phyloP scores from a whole-genome alignment of 2,329 filamentous ascomycete species.

The Elsinoe australis region DNA sequence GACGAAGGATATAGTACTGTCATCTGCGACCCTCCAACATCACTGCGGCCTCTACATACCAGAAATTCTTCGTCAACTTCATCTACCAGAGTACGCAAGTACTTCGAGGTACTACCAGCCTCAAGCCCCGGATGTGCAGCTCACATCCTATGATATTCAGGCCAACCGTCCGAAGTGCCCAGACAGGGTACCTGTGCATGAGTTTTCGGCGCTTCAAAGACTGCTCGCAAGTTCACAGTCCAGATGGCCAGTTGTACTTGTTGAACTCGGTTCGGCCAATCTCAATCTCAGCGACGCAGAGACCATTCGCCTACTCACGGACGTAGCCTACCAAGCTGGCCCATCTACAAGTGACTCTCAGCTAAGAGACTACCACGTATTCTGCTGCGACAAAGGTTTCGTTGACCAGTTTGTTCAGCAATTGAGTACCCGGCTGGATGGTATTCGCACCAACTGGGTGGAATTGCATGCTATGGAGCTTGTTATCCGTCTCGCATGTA shows the following conservation, averaged over 20 bases:
- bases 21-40: constrained; percentile 38
- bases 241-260: constrained; percentile 43
- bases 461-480: constrained; percentile 53
- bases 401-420: constrained; percentile 43
- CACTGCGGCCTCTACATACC: constrained; percentile 39
- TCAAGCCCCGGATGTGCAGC: too few species aligned
- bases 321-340: constrained; percentile 50
- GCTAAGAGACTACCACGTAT: constrained; percentile 42
- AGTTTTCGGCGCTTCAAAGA: constrained; percentile 47
- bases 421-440: constrained; percentile 40
- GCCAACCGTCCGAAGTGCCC: constrained; percentile 47
- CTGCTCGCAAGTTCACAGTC: constrained; percentile 41
- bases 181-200: constrained; percentile 40
- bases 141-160: constrained; percentile 33
- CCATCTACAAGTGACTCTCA: constrained; percentile 33
- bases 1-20: constrained; percentile 26
- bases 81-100: too few species aligned
- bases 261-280: constrained; percentile 46
- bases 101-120: too few species aligned
- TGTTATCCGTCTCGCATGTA: constrained; percentile 42
- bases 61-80: too few species aligned
- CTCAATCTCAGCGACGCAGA: constrained; percentile 54
- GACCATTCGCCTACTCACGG: constrained; percentile 43
- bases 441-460: constrained; percentile 50
- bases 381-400: constrained; percentile 47